phyloP scores from a whole-genome alignment of 768 basidiomycete species.

The Suillus tomentosus region DNA sequence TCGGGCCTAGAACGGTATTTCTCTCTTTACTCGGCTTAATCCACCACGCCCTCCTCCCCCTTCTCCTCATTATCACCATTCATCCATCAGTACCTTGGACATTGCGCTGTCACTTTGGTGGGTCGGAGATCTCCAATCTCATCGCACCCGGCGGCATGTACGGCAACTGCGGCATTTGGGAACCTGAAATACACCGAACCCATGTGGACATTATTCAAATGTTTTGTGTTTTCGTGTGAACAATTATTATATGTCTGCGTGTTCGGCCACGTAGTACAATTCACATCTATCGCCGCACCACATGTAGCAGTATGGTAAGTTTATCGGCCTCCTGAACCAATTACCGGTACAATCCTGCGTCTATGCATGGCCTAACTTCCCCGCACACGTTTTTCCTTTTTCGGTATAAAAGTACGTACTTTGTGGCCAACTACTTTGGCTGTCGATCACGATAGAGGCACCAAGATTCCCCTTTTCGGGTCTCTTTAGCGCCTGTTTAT shows the following conservation, averaged over 20 bases:
- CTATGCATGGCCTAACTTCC: constrained; percentile 13
- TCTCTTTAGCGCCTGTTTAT: constrained; percentile 9
- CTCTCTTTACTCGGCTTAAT: constrained; percentile 28
- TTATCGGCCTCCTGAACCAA: constrained; percentile 8
- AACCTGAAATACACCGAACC: constrained; percentile 11
- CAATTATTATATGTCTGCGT: constrained; percentile 19
- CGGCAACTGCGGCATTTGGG: constrained; percentile 15
- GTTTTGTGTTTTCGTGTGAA: constrained; percentile 26
- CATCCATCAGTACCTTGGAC: constrained; percentile 13
- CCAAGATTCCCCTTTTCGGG: constrained; percentile 13
- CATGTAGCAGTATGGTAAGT: constrained; percentile 33
- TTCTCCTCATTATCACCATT: constrained; percentile 19
- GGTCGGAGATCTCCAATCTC: constrained; percentile 10
- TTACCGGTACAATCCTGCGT: constrained; percentile 7
- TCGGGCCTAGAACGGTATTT: constrained; percentile 34
- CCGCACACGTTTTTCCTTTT: constrained; percentile 46
- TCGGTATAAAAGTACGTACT: constrained; percentile 35
- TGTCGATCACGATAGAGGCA: constrained; percentile 38
- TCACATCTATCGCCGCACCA: constrained; percentile 36
- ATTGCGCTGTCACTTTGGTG: constrained; percentile 3
- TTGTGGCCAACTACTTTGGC: constrained; percentile 14
- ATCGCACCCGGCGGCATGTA: constrained; percentile 18
- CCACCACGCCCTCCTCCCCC: constrained; percentile 18
- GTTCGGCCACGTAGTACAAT: constrained; percentile 36
- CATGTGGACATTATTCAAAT: constrained; percentile 21